phyloP scores from a whole-genome alignment of 305 asterid genomes.

The Fraxinus latifolia region DNA sequence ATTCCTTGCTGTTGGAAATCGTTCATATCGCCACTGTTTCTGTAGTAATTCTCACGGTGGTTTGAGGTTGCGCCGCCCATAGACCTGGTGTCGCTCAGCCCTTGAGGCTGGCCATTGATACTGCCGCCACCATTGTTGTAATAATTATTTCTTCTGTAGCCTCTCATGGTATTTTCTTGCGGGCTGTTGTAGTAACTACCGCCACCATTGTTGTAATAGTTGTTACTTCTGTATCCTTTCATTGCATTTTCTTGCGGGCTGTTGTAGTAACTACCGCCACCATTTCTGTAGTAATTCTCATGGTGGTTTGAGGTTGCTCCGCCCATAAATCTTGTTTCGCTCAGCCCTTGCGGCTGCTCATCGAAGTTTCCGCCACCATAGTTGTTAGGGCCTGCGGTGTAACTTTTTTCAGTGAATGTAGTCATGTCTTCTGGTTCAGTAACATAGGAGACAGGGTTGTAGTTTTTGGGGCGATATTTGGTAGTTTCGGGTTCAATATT shows the following conservation, averaged over 20 bases:
- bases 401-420: slow-evolving; percentile 16
- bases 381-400: slow-evolving; percentile 17
- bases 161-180: slow-evolving; percentile 15
- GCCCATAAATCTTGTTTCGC: slow-evolving; percentile 8
- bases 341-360: slow-evolving; percentile 30
- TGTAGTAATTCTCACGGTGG: slow-evolving; percentile 19
- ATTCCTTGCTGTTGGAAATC: slow-evolving; percentile 48
- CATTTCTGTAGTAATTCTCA: slow-evolving; percentile 10
- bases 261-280: slow-evolving; percentile 21
- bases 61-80: not conserved
- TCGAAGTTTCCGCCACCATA: slow-evolving; percentile 28
- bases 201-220: slow-evolving; percentile 31
- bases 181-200: slow-evolving; percentile 25
- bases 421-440: slow-evolving; percentile 43
- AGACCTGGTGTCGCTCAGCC: slow-evolving; percentile 12
- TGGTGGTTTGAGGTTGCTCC: slow-evolving; percentile 6
- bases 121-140: slow-evolving; percentile 31
- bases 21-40: slow-evolving; percentile 20
- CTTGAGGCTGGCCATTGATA: slow-evolving; percentile 35
- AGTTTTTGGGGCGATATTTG: slow-evolving; percentile 69
- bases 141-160: slow-evolving; percentile 25
- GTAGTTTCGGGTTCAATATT: slow-evolving; percentile 2
- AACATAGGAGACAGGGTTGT: slow-evolving; percentile 73
- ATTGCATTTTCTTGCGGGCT: slow-evolving; percentile 18
- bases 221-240: slow-evolving; percentile 21